Evolutionary conservation across 2,329 filamentous ascomycete species (phyloP).

Genomic region (Sporothrix curviconia): DNA sequence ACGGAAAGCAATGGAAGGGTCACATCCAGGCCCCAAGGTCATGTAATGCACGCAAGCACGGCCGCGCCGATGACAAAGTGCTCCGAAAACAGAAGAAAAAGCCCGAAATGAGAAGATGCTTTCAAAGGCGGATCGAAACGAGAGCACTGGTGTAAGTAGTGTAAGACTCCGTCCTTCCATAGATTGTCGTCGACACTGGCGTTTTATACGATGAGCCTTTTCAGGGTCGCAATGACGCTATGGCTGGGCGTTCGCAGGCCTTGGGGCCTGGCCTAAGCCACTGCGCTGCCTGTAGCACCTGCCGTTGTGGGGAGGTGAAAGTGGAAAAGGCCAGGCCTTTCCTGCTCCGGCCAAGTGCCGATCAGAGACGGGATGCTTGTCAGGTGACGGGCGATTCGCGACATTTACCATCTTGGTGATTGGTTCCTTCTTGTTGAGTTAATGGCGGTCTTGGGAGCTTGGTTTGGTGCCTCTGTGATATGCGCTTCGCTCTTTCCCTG

Average conservation of each 20-base stretch:
- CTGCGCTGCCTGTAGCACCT: neutral
- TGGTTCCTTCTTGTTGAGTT: too few species aligned
- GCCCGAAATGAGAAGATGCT: neutral
- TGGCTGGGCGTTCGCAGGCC: too few species aligned
- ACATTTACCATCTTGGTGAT: conserved; percentile 7
- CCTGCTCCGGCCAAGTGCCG: conserved; percentile 10
- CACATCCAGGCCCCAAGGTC: neutral
- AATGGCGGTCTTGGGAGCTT: too few species aligned
- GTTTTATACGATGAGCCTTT: too few species aligned
- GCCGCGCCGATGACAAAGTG: neutral
- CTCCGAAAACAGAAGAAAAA: neutral
- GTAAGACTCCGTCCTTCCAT: too few species aligned
- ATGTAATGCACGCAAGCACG: conserved; percentile 1
- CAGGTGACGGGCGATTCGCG: conserved; percentile 7
- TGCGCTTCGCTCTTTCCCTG: neutral
- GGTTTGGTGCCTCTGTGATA: too few species aligned
- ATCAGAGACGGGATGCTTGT: conserved; percentile 1
- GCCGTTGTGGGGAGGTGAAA: neutral
- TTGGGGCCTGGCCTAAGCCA: too few species aligned
- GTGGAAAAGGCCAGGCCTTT: neutral
- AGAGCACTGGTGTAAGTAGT: too few species aligned
- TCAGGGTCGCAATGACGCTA: too few species aligned
- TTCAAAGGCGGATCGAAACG: neutral
- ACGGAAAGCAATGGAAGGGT: neutral
- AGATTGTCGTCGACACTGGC: too few species aligned